Evolutionary conservation across 2,329 filamentous ascomycete species (phyloP), one percentile per base, ranked within the genome.

Genomic region (Penicillium sp.): DNA sequence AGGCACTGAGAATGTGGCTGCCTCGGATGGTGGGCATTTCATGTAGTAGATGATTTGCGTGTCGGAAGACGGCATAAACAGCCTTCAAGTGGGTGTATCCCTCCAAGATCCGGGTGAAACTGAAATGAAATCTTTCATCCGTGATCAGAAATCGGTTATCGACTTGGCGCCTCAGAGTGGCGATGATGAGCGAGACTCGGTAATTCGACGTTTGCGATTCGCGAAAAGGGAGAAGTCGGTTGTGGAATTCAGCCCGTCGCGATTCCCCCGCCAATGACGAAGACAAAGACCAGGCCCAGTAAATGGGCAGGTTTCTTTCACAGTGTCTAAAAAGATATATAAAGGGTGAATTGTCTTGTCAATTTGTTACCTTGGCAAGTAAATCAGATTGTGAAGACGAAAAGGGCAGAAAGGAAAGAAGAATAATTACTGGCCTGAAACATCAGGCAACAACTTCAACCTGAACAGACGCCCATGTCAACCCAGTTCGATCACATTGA

Each of bases 201-300:
- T 52, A 55, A 55, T 52, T 55, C 20, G 5, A 20, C 7, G 34
- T 13, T 40, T n/a, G 40, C 40, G 40, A 55, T 55, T 55, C 48
- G 53, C n/a, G 46, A 29, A 22, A 34, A 22, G 18, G 24, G 47
- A 44, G 32, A 37, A 34, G 26, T 20, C 22, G 16, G 52, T 40
- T 35, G 48, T 26, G 44, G 5, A 18, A 35, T 34, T 26, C 16
- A 42, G 45, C 48, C 60, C 60, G 61, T 63, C 58, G 62, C 60
- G 53, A 60, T 63, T 58, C 59, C 62, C 57, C 62, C 61, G 37
- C 60, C 29, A 7, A 34, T 46, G 44, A 46, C 44, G 44, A 34
- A 7, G n/a, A 18, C 26, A 7, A 14, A 14, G 14, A 31, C 20
- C 14, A 20, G 26, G 42, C 42, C 5, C 11, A 20, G 5, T 14